Base-by-base conservation (phyloP, 768 basidiomycete genomes). In the Hortiboletus campestris region DNA sequence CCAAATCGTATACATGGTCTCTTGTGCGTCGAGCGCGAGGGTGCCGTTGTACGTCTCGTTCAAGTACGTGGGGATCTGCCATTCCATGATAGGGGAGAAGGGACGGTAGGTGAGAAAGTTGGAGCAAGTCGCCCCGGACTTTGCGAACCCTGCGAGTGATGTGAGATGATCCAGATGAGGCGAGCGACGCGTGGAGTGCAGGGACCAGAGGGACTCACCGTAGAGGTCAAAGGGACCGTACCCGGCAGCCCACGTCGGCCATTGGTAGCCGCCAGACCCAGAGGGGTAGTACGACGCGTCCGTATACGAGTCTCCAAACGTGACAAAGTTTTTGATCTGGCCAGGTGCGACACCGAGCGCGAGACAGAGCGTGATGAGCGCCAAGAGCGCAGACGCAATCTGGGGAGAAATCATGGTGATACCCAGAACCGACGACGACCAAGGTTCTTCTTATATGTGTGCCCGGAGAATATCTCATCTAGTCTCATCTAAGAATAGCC, bases 301-400 rank as follows among this genome's bases (percentile, higher is more conserved):
- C 0, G 83, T 84, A 62, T 84, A 86, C 47, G 80, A 82, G 68
- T 87, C 85, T 4, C 86, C 85, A 53, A 88, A 88, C 0, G 84
- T 85, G 50, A 84, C 85, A 14, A 87, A 74, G 55, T 81, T 79
- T 65, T 81, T 83, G 55, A 88, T 84, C 57, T 84, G 81, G 7
- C 72, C 73, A 0, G 74, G 70, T 22, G 59, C 54, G 4, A 77
- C 63, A 12, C 70, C 75, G 13, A 49, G 31, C 7, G 56, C 56
- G 38, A 53, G 28, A 14, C 57, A 53, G 3, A 56, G 47, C 9
- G 44, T 25, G 19, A 47, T 39, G 20, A 68, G 35, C 6, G 60
- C 49, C 49, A 67, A 34, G n/a, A 61, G 7, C 19, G 56, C 39
- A 2, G 49, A 56, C 1, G 38, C 53, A 11, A 67, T 43, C 41